Conservation (phyloP, 2,329 filamentous ascomycete species). For the Penicillium hesseltinei region DNA sequence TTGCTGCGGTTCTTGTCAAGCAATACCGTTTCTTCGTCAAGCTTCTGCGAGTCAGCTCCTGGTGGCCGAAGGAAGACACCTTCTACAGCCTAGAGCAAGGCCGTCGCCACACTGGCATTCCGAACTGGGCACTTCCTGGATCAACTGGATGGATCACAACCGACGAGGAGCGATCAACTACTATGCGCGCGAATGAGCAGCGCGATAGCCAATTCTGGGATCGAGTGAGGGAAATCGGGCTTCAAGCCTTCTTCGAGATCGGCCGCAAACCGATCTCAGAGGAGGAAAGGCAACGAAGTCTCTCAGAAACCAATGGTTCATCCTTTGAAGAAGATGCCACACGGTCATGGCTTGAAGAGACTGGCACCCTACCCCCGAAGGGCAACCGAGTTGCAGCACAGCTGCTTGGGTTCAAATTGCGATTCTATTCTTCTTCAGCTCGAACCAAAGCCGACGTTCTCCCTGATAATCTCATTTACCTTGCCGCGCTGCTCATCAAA, state of each 20-base stretch:
- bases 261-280: constrained; percentile 68
- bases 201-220: constrained; percentile 81
- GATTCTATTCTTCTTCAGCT: constrained; percentile 83
- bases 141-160: constrained; percentile 62
- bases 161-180: constrained; percentile 65
- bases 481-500: constrained; percentile 90
- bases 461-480: constrained; percentile 87
- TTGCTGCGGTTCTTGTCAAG: constrained; percentile 88
- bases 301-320: constrained; percentile 40
- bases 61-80: constrained; percentile 79
- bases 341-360: constrained; percentile 73
- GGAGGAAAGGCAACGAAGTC: constrained; percentile 52
- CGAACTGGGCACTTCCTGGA: constrained; percentile 77
- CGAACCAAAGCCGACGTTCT: constrained; percentile 73
- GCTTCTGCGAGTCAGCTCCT: constrained; percentile 84
- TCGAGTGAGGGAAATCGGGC: constrained; percentile 69
- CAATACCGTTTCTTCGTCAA: constrained; percentile 94
- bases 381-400: constrained; percentile 93
- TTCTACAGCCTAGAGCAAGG: constrained; percentile 35
- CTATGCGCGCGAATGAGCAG: constrained; percentile 56
- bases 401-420: constrained; percentile 92
- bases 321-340: constrained; percentile 56
- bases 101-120: constrained; percentile 61
- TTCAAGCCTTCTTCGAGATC: constrained; percentile 86
- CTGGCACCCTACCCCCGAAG: constrained; percentile 75